Evolutionary conservation across 1,284 basidiomycete genomes (phyloP), one percentile per base, ranked within the genome.

Genomic region (Chalciporus sp.): DNA sequence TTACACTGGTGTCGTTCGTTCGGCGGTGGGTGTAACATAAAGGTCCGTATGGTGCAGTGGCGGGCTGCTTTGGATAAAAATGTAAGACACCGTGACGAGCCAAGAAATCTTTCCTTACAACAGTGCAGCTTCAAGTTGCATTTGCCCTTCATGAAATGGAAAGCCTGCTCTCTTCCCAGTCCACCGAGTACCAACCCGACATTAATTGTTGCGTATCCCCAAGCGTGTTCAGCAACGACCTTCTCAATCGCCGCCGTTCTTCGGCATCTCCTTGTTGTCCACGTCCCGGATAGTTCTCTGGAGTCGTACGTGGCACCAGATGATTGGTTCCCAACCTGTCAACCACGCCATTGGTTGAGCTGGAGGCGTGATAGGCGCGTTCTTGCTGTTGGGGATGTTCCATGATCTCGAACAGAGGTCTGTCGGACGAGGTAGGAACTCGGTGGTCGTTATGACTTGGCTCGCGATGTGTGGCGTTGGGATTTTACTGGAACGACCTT

Each of bases 391-490:
- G 1, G 84, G 78, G 2, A 44, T 83, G 1, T 62, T 87, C 40
- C 86, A 88, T 58, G 74, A 80, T 59, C 57, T 78, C 20, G 84
- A 80, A 3, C 61, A 83, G 26, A 84, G 82, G 74, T 79, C 81
- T 0, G 75, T 82, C 74, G 82, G 79, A 1, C 71, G 70, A 10
- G 84, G 84, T 7, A 74, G 74, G 0, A 78, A 82, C 31, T 73
- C 77, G 28, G 43, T 58, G 2, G 57, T 65, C 14, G 66, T 82
- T n/a, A 67, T 72, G 3, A 77, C 78, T 1, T 86, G 80, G 61
- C 88, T 86, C 66, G 45, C 82, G 41, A 70, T 83, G 61, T 81
- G 77, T 64, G 77, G 77, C 1, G 58, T 82, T 0, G 84, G 83
- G 6, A 61, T 81, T 8, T 53, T 80, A 5, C 47, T 82, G 20